Conservation (phyloP, 225 moss, liverwort and hornwort species). For the Marchantia paleacea region DNA sequence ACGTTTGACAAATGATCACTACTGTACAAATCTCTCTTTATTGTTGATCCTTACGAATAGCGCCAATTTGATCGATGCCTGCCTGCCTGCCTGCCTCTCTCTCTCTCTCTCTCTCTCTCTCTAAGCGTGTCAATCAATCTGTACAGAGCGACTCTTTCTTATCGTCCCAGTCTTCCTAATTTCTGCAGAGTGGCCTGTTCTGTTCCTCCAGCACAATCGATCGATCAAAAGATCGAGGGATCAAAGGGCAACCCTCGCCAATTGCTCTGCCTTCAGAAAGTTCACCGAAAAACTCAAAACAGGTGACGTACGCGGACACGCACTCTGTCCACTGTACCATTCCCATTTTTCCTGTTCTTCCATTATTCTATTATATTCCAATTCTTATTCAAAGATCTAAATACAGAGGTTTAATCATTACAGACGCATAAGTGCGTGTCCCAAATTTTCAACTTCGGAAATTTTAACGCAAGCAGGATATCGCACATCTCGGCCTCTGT, state of each 20-base stretch:
- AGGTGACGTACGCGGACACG: neutral
- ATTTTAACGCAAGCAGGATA: no score
- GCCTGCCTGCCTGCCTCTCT: neutral
- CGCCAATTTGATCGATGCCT: neutral
- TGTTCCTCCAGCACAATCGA: neutral
- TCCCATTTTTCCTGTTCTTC: neutral
- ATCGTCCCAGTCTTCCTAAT: neutral
- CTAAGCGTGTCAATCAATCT: neutral
- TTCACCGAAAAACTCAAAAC: constrained; percentile 1
- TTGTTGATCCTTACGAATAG: neutral
- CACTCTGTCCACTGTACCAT: neutral
- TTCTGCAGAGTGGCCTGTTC: neutral
- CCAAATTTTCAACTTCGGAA: no score
- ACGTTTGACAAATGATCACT: neutral
- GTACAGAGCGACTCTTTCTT: constrained; percentile 12
- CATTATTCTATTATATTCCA: no score
- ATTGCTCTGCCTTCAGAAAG: neutral
- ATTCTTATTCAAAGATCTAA: no score
- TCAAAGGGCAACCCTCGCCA: neutral
- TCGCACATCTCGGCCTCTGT: no score
- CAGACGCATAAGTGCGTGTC: no score
- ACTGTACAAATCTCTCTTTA: neutral
- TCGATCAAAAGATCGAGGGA: neutral
- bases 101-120: neutral
- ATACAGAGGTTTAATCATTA: no score